Evolutionary conservation across 2,329 filamentous ascomycete species (phyloP), one percentile per base, ranked within the genome.

Genomic region (Trichoderma sp.): DNA sequence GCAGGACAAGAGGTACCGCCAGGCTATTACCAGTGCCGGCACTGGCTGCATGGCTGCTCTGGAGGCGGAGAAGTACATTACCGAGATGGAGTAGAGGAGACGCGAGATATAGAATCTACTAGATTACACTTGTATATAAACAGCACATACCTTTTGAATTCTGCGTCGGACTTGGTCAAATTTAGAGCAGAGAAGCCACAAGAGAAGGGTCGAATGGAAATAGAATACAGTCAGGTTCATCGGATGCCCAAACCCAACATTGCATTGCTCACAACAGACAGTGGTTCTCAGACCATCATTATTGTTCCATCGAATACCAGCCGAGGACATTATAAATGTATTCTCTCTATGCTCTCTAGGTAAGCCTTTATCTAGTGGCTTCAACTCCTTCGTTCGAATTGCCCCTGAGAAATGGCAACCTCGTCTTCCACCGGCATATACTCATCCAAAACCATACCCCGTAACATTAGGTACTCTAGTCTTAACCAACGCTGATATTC

Each of bases 1-100:
- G 10, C 95, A 99, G 82, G 96, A 99, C 78, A 99, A 98, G 89
- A 88, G 90, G 75, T 99, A 99, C 79, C 88, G 95, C 76, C 95
- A 99, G 82, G 95, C 95, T 54, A 96, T 99, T 71, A 99, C 95
- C 69, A 97, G 93, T 80, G 95, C 95, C 72, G 94, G 92, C 67
- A 93, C 93, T 67, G 95, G 95, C 69, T 99, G 95, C 79, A 90
- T 97, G 82, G 95, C 95, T 61, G 95, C 94, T 12, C 86, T 99
- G 63, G 95, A 99, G 75, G 94, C 94, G 10, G 95, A 99, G 80
- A 96, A 97, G 78, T 97, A 86, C 82, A 82, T 99, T 63, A 83
- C 91, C 6, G 94, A 97, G 74, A 79, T 84, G 56, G 91, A 94
- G 52, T 66, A 62, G 41, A 47, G 15, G 19, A 4, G 7, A 50